Evolutionary conservation across 352 stramenopile species (phyloP).

Genomic region (Pythium biforme): DNA sequence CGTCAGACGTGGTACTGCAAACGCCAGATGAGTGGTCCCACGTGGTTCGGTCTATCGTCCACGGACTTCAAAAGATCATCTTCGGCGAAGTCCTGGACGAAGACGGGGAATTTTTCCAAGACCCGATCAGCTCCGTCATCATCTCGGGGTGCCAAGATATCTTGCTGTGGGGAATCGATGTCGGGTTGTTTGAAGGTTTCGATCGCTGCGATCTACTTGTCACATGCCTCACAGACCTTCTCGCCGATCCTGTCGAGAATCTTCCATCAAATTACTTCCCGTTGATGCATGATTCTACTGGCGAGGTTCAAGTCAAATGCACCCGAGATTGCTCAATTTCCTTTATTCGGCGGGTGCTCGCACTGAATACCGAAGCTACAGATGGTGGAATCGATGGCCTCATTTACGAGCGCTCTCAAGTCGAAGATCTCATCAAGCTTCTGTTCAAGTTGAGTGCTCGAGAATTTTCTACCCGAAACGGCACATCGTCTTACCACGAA

Average conservation of each 20-base stretch:
- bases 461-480: background rate
- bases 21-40: constrained; percentile 1
- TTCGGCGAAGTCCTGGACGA: background rate
- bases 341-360: constrained; percentile 11
- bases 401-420: constrained; percentile 9
- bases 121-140: background rate
- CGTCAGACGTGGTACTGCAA: constrained; percentile 14
- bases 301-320: background rate
- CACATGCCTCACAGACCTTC: constrained; percentile 3
- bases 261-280: constrained; percentile 13
- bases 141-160: constrained; percentile 13
- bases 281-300: constrained; percentile 14
- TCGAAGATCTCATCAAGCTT: constrained; percentile 7
- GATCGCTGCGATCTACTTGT: constrained; percentile 17
- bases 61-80: constrained; percentile 10
- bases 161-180: constrained; percentile 23
- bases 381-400: constrained; percentile 14
- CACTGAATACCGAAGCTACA: constrained; percentile 9
- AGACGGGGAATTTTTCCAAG: background rate
- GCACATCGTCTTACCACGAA: background rate
- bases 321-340: constrained; percentile 8
- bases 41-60: background rate
- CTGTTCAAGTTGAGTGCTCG: constrained; percentile 17
- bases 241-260: background rate
- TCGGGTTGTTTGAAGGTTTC: constrained; percentile 16